Conservation (phyloP, 805 yeast genomes). For the Jamesozyma piceae region DNA sequence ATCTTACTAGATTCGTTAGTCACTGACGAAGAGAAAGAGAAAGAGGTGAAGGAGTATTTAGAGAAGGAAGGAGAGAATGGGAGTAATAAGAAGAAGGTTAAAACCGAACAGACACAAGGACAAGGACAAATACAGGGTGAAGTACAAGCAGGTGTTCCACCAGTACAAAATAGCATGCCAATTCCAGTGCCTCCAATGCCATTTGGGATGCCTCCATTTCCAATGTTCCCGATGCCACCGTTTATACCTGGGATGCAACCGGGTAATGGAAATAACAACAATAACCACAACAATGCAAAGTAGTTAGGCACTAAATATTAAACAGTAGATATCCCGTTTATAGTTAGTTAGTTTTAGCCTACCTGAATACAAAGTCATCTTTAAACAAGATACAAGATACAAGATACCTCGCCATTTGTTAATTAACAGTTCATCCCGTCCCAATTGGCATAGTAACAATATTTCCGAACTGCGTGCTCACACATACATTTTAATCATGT, state of each 20-base stretch:
- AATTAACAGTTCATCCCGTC: no score
- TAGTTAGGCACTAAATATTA: no score
- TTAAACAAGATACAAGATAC: no score
- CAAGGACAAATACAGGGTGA: neutral
- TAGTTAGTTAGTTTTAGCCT: no score
- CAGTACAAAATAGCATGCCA: conserved; percentile 2
- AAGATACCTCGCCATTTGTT: no score
- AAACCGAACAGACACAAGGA: neutral
- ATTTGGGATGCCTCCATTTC: conserved; percentile 30
- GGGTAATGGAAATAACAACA: neutral
- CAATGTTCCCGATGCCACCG: conserved; percentile 31
- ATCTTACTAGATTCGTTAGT: conserved; percentile 64
- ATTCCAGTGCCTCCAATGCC: conserved; percentile 25
- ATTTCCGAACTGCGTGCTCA: no score
- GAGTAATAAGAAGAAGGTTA: neutral
- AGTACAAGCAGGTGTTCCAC: conserved; percentile 1
- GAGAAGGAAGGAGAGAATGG: conserved; percentile 26
- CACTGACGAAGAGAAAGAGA: conserved; percentile 50
- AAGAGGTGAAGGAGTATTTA: conserved; percentile 44
- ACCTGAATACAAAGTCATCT: no score
- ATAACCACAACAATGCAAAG: neutral
- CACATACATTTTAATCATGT: no score
- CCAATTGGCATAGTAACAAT: no score
- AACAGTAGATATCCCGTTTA: no score
- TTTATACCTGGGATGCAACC: conserved; percentile 12